Conservation (phyloP, 78 protist species). For the Cavenderia fasciculata region DNA sequence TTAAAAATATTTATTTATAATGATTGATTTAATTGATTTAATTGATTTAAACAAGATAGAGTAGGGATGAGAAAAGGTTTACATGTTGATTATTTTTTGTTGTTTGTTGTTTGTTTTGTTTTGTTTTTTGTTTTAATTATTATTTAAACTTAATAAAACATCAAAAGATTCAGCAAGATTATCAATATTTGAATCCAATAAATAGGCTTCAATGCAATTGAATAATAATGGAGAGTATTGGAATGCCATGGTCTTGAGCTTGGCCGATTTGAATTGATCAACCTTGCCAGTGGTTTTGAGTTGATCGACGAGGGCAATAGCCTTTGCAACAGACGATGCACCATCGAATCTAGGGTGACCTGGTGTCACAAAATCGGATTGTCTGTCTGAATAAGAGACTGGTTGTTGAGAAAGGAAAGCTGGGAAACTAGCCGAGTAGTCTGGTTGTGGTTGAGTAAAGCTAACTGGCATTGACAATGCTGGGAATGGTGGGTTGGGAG, state of each 20-base stretch:
- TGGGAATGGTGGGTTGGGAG: not conserved
- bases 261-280: not conserved
- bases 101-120: no score
- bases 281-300: not conserved
- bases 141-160: no score
- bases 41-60: no score
- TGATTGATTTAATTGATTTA: no score
- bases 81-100: no score
- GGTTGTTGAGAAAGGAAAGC: not conserved
- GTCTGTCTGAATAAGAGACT: not conserved
- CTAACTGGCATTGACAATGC: not conserved
- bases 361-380: slow-evolving; percentile 4
- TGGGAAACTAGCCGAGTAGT: not conserved
- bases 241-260: not conserved
- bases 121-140: no score
- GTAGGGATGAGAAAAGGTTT: no score
- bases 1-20: no score
- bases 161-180: not conserved
- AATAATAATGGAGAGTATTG: not conserved
- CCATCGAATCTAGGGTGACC: not conserved
- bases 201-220: slow-evolving; percentile 1
- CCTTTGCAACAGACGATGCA: slow-evolving; percentile 9
- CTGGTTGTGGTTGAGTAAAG: not conserved
- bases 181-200: not conserved
- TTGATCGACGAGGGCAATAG: not conserved